Evolutionary conservation across 108 stramenopile genomes (phyloP), one percentile per base, ranked within the genome.

Genomic region (Cafeteria roenbergensis): DNA sequence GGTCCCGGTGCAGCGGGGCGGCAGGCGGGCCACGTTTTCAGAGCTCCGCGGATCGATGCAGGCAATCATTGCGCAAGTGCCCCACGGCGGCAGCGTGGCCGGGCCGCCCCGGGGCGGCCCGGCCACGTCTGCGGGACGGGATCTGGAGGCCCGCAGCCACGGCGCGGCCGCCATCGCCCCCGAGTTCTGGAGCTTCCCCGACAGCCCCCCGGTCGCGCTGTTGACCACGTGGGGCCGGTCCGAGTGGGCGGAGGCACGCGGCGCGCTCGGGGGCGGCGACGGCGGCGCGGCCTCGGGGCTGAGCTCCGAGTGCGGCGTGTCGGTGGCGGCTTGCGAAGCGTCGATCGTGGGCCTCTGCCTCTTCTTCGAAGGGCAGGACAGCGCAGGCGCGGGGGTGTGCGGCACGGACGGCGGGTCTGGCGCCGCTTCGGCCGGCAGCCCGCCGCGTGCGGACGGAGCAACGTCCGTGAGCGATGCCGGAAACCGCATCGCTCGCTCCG

Each of bases 161-260:
- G 6, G 12, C 6, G 42, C 42, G 6, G 42, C 42, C 12, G 6
- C 42, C 12, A 17, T 48, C 12, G 42, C 42, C 12, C 42, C 42
- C 12, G 6, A 6, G 42, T 48, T 12, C 12, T 48, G 42, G 32
- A 57, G 12, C 12, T 14, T 12, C 32, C 57, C 32, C 17, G 30
- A 34, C 57, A 57, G 30, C 14, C 59, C 59, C n/a, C 59, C 59
- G 17, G 21, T 61, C 20, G 34, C 59, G 9, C 55, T 57, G 42
- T 64, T 73, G 57, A 71, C 72, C 33, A 34, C 72, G 17, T 34
- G 33, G 58, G 57, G 58, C 24, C 8, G 72, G 1, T 1, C 63
- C 56, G 62, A 64, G 55, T 73, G 72, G 72, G 70, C 72, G 1
- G 33, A 21, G 25, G 72, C 72, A 12, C 55, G 72, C 29, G 64